Evolutionary conservation across 164 flowering plant species (phyloP).

Genomic region (Amborella trichopoda): DNA sequence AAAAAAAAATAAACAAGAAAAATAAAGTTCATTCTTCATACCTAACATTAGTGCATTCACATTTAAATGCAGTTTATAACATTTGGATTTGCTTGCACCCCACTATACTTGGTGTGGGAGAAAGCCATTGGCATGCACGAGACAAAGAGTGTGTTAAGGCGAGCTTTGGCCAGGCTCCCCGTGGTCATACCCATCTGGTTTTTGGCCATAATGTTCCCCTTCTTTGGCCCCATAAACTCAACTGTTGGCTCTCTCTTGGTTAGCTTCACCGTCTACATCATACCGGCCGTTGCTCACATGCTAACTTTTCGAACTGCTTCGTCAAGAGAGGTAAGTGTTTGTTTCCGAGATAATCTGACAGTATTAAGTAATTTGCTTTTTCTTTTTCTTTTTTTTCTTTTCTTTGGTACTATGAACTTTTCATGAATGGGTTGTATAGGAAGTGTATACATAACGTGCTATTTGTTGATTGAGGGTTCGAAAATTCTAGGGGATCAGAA

Average conservation of each 20-base stretch:
- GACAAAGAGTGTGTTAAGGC: slow-evolving; percentile 41
- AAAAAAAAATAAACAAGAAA: no score
- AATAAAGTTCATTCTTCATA: no score
- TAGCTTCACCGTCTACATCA: slow-evolving; percentile 26
- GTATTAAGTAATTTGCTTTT: no score
- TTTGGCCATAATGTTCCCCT: slow-evolving; percentile 23
- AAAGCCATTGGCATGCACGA: slow-evolving; percentile 63
- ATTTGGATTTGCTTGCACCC: slow-evolving; percentile 80
- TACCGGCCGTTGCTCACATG: slow-evolving; percentile 22
- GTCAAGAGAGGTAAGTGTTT: slow-evolving; percentile 24
- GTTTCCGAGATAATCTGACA: no score
- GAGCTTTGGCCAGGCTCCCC: slow-evolving; percentile 53
- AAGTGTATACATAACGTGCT: no score
- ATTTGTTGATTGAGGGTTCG: no score
- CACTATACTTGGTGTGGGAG: slow-evolving; percentile 82
- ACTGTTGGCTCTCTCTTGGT: slow-evolving; percentile 24
- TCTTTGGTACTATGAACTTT: no score
- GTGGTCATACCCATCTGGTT: slow-evolving; percentile 57
- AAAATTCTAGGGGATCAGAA: no score
- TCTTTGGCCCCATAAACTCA: slow-evolving; percentile 27
- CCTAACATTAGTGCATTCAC: no score
- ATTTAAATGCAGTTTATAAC: slow-evolving; percentile 62
- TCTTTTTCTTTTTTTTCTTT: no score
- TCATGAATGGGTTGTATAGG: no score
- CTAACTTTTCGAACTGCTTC: slow-evolving; percentile 19